These are phyloP conservation scores for Leishmania turanica DNA, from an alignment of 208 protist species.

Conservation along the genomic window DNA sequence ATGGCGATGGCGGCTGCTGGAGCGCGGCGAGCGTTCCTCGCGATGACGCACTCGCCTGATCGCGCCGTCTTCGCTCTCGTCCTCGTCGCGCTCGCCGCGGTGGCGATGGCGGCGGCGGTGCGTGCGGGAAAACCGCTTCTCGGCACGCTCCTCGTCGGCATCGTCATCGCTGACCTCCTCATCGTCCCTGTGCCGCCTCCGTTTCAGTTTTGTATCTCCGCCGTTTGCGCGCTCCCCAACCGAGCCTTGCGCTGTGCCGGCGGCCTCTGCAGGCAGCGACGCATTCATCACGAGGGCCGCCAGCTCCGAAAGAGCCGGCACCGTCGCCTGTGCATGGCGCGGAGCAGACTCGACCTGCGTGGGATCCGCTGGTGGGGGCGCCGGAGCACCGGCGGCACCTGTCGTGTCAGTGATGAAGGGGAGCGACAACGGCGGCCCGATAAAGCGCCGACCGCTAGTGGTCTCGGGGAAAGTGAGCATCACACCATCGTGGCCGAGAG, in stretches of 20 bases:
- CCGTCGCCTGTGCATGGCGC: neutral
- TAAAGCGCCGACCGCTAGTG: slow-evolving; percentile 1
- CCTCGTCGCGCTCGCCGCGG: slow-evolving; percentile 16
- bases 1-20: neutral
- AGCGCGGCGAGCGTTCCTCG: neutral
- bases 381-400: neutral
- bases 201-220: neutral
- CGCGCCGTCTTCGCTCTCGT: neutral
- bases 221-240: neutral
- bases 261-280: slow-evolving; percentile 1
- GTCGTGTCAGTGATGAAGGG: slow-evolving; percentile 23
- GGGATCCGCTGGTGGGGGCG: slow-evolving; percentile 3
- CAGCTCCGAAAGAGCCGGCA: slow-evolving; percentile 15
- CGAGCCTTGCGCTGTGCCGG: neutral
- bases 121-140: neutral
- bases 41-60: neutral
- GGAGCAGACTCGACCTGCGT: slow-evolving; percentile 13
- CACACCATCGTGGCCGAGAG: neutral
- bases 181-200: neutral
- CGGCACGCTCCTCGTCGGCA: neutral
- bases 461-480: neutral
- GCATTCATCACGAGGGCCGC: slow-evolving; percentile 22
- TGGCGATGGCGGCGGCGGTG: slow-evolving; percentile 10
- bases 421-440: slow-evolving; percentile 4
- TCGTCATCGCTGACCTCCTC: neutral